phyloP scores from a whole-genome alignment of 352 stramenopile species.

The Phytophthora niederhauseri region DNA sequence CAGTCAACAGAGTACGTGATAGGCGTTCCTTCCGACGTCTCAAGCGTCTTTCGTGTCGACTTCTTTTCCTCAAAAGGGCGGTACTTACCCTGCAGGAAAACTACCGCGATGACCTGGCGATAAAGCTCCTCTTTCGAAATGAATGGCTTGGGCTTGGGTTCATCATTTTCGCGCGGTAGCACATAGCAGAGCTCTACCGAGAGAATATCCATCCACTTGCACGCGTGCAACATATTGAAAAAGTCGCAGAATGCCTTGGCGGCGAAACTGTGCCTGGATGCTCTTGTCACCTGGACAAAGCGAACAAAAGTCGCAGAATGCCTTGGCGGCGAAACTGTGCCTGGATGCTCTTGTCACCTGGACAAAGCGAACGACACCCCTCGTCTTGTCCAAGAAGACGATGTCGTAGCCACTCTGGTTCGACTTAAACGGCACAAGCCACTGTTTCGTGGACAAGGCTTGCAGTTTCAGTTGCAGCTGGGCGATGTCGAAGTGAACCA shows the following conservation, averaged over 20 bases:
- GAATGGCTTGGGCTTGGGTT: too few species aligned
- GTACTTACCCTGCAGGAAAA: neutral
- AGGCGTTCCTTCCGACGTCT: too few species aligned
- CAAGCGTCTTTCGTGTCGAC: too few species aligned
- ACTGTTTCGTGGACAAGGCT: neutral
- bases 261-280: neutral
- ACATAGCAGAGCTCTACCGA: neutral
- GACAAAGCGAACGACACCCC: neutral
- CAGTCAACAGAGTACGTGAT: too few species aligned
- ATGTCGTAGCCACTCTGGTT: neutral
- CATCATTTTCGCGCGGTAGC: too few species aligned
- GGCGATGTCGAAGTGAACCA: neutral
- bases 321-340: neutral
- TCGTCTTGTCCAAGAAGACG: neutral
- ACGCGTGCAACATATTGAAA: neutral
- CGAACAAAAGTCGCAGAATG: neutral
- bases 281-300: neutral
- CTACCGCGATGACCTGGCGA: too few species aligned
- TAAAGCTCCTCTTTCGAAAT: too few species aligned
- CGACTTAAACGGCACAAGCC: neutral
- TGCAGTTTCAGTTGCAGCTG: neutral
- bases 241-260: neutral
- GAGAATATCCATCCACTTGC: neutral
- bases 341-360: neutral
- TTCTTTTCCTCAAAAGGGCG: too few species aligned